phyloP scores from a whole-genome alignment of 805 yeast genomes.

The Blastobotrys mokoenaii region DNA sequence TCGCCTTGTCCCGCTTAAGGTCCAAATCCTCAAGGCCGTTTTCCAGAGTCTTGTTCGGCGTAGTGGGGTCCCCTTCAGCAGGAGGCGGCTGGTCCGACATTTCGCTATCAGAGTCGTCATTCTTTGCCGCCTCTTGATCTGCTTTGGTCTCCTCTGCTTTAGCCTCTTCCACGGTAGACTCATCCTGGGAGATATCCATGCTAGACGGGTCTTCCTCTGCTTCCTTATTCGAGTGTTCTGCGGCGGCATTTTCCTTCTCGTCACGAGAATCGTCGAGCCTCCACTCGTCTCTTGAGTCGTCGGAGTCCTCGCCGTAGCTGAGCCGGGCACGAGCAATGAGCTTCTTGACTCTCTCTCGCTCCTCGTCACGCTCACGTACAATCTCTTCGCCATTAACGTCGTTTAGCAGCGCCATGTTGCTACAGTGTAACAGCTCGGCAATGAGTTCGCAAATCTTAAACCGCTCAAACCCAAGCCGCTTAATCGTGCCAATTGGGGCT shows the following conservation, averaged over 20 bases:
- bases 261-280: neutral
- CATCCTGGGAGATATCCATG: too few relatives aligned
- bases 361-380: slow-evolving; percentile 58
- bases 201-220: too few relatives aligned
- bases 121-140: too few relatives aligned
- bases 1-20: slow-evolving; percentile 17
- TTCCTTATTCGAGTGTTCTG: too few relatives aligned
- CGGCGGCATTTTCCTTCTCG: slow-evolving; percentile 5
- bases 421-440: slow-evolving; percentile 92
- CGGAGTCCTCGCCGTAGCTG: slow-evolving; percentile 11
- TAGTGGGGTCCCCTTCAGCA: slow-evolving; percentile 4
- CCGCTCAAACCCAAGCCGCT: slow-evolving; percentile 82
- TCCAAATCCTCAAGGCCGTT: slow-evolving; percentile 16
- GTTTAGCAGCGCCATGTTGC: slow-evolving; percentile 90
- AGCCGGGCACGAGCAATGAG: slow-evolving; percentile 20
- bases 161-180: too few relatives aligned
- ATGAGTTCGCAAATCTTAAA: slow-evolving; percentile 86
- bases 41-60: neutral
- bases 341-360: slow-evolving; percentile 45
- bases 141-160: too few relatives aligned
- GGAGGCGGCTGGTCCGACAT: neutral
- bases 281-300: slow-evolving; percentile 17
- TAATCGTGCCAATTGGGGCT: slow-evolving; percentile 59
- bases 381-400: slow-evolving; percentile 64
- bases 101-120: too few relatives aligned